phyloP scores from a whole-genome alignment of 1,284 basidiomycete genomes.

The Sporisorium scitamineum region DNA sequence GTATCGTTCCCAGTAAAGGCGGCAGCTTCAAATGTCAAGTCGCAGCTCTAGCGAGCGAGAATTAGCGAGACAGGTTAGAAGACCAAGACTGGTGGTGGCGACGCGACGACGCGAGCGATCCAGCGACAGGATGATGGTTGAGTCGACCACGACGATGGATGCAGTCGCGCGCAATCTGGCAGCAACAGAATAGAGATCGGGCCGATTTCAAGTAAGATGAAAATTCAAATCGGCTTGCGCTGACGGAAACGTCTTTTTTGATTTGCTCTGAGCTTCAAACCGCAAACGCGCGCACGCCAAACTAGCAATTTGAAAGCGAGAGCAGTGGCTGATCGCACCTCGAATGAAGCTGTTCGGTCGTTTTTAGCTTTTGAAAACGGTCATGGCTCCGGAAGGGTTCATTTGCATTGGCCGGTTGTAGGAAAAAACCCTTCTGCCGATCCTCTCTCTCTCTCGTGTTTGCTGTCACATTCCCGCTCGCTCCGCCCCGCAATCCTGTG shows the following conservation, averaged over 20 bases:
- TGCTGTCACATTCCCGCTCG: constrained; percentile 1
- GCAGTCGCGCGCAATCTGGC: neutral
- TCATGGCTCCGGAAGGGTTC: constrained; percentile 23
- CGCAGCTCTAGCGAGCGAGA: too few species aligned
- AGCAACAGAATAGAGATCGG: neutral
- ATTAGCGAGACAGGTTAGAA: neutral
- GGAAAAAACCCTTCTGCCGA: neutral
- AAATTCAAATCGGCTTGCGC: neutral
- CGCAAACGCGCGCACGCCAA: neutral
- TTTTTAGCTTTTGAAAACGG: constrained; percentile 29
- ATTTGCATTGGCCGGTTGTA: constrained; percentile 1
- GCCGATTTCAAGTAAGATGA: neutral
- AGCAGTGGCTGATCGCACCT: constrained; percentile 1
- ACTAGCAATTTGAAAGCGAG: neutral
- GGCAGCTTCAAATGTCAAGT: too few species aligned
- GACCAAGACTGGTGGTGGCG: too few species aligned
- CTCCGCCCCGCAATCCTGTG: neutral
- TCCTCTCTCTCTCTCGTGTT: neutral
- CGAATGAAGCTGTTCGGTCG: neutral
- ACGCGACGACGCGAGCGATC: neutral
- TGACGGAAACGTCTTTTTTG: constrained; percentile 26
- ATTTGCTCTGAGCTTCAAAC: constrained; percentile 25
- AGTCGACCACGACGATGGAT: neutral
- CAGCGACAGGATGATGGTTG: neutral
- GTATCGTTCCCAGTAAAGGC: too few species aligned